A percentile compares a stretch with the other conserved stretches of the same genome.
phyloP scores from a whole-genome alignment of 2,329 filamentous ascomycete species.

The Botryosphaeria dothidea region DNA sequence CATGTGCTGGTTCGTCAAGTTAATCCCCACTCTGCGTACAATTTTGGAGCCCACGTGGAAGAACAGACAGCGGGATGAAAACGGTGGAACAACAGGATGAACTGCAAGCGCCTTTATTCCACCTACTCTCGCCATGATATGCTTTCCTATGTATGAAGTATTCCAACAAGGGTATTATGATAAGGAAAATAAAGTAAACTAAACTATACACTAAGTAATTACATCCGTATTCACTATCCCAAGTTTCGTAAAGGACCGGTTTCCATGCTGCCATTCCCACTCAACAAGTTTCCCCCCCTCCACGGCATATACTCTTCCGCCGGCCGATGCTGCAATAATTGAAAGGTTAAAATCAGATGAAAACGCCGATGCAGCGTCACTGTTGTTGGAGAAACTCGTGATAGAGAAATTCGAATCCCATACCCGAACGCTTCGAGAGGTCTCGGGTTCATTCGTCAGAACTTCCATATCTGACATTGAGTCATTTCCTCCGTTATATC shows the following conservation, averaged over 20 bases:
- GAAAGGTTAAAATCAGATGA: background rate
- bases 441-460: background rate
- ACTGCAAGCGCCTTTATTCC: background rate
- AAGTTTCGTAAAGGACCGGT: background rate
- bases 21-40: background rate
- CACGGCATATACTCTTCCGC: background rate
- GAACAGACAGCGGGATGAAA: background rate
- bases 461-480: background rate
- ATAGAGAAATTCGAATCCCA: background rate
- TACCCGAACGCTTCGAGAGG: background rate
- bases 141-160: no score
- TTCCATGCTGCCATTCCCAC: constrained; percentile 1
- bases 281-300: background rate
- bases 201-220: background rate
- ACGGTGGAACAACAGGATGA: background rate
- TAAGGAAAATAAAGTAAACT: background rate
- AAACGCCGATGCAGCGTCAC: background rate
- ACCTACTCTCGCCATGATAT: no score
- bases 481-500: background rate
- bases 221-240: background rate
- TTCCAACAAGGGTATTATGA: background rate
- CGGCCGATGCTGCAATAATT: background rate
- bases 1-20: background rate
- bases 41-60: background rate
- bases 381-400: background rate